Base-by-base conservation (phyloP, 1,139 yeast species). In the Yamadazyma siamensis region DNA sequence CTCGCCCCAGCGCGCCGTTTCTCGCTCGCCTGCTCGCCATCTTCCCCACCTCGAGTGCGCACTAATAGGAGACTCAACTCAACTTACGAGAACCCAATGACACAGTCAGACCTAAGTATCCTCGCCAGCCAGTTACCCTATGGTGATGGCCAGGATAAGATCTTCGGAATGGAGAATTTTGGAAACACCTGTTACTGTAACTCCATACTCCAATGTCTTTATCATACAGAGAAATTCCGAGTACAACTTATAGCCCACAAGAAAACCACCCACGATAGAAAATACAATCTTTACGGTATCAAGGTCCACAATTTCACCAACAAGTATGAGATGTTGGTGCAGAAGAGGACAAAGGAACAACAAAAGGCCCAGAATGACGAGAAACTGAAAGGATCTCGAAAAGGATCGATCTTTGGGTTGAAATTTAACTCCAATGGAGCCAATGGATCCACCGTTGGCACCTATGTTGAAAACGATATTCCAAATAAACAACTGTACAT, bases 171-270 rank as follows among this genome's bases (percentile, higher is more conserved):
- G 77, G 97, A 91, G 55, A 91, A 91, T 57, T 89, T 88, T 54
- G 96, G 97, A 19, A 81, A 85, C 54, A 89, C 95, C 0, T 89
- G 98, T 59, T 91, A 91, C 57, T 87, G 95, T 56, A 91, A 91
- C 50, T 87, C 96, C 7, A 83, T 91, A 16, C 61, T 91, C 17
- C 98, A 91, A 55, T 87, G 95, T 46, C 71, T 91, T 14, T 91
- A 75, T 61, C 81, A 83, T 54, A 71, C 91, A 2, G 74, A 75
- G 26, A 72, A 69, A 16, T 87, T 91, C 47, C 70, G 97, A 28
- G 61, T 67, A 16, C 70, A 72, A 31, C 61, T 91, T 5, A 43
- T 63, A 12, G 41, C 45, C 15, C 69, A 68, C 39, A 58, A 56
- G 20, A 39, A 40, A 10, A 49, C 57, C 4, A 44, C 49, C 6